Evolutionary conservation across 257 asterid species (phyloP).

Genomic region (Coffea canephora): DNA sequence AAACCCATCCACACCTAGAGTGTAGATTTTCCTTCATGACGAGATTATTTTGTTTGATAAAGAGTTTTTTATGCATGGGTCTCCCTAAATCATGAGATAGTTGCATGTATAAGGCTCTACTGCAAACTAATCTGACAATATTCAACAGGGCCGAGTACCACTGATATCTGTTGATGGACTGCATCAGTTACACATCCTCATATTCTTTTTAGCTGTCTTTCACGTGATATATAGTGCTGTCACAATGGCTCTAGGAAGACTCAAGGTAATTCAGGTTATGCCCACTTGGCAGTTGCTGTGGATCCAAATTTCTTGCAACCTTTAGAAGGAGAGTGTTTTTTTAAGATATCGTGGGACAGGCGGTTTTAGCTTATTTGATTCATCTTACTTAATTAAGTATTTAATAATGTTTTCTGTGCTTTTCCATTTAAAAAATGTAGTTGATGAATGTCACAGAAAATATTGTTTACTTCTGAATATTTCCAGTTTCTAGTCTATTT

Average conservation of each 20-base stretch:
- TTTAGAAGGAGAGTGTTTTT: neutral
- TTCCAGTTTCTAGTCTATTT: neutral
- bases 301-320: neutral
- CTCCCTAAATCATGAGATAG: neutral
- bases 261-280: slow-evolving; percentile 50
- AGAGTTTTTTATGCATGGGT: neutral
- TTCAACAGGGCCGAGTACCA: slow-evolving; percentile 52
- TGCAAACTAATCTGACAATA: slow-evolving; percentile 14
- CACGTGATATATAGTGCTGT: slow-evolving; percentile 78
- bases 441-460: neutral
- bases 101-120: neutral
- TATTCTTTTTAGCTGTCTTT: slow-evolving; percentile 86
- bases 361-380: neutral
- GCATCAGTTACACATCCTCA: slow-evolving; percentile 90
- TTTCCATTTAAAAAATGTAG: neutral
- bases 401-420: neutral
- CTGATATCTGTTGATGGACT: slow-evolving; percentile 72
- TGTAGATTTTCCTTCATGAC: neutral
- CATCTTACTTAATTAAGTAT: neutral
- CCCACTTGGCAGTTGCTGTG: neutral
- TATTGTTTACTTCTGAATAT: neutral
- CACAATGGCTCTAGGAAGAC: slow-evolving; percentile 88
- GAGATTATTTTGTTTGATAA: neutral
- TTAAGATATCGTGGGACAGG: neutral
- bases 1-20: neutral